Percentiles rank a stretch among this genome's conserved stretches.
phyloP scores from a whole-genome alignment of 768 basidiomycete species.

The Tephrocybe sp. region DNA sequence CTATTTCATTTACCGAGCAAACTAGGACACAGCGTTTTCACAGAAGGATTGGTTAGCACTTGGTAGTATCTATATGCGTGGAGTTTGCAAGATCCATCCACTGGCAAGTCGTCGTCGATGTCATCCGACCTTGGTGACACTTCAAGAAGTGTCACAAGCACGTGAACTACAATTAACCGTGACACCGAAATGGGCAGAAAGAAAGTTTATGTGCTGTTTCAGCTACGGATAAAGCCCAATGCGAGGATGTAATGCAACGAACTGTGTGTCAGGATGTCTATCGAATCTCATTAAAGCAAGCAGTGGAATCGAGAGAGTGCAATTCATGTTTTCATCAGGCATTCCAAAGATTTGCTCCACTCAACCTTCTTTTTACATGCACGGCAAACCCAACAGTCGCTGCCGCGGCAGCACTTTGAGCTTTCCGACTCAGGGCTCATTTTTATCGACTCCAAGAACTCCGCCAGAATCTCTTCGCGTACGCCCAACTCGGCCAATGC shows the following conservation, averaged over 20 bases:
- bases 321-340: not conserved
- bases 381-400: not conserved
- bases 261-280: constrained; percentile 5
- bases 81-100: no score
- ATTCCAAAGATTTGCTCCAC: constrained; percentile 1
- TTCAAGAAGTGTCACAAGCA: no score
- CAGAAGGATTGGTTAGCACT: no score
- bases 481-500: not conserved
- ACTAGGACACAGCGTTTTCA: no score
- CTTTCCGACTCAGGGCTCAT: no score
- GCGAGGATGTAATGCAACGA: not conserved
- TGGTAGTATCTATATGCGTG: no score
- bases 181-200: constrained; percentile 35
- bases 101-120: no score
- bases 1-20: no score
- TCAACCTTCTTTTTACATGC: constrained; percentile 4
- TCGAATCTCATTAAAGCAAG: not conserved
- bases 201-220: constrained; percentile 1
- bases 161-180: no score
- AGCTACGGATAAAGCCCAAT: not conserved
- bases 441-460: not conserved
- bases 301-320: no score
- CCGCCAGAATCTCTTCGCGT: not conserved
- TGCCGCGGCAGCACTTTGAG: no score
- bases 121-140: no score